Conservation (phyloP, 352 stramenopile genomes). For the Ochromonadaceae sp. region DNA sequence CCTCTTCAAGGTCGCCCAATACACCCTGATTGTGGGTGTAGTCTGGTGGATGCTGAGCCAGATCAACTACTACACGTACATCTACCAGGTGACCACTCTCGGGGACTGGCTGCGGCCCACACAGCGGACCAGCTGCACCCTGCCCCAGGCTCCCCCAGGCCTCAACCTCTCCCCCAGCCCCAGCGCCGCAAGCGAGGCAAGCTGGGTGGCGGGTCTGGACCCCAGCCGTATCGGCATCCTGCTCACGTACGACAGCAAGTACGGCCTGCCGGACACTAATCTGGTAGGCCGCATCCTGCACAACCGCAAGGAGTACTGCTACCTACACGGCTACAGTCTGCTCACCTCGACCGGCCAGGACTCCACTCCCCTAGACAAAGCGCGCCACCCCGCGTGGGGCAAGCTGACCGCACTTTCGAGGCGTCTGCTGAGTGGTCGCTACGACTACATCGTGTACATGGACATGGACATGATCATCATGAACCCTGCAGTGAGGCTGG, state of each 20-base stretch:
- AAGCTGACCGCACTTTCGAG: slow-evolving; percentile 26
- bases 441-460: slow-evolving; percentile 32
- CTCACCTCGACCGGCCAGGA: slow-evolving; percentile 21
- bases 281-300: slow-evolving; percentile 16
- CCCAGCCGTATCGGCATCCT: too few species aligned
- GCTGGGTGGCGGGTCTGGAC: too few species aligned
- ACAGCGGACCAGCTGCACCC: background rate
- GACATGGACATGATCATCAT: slow-evolving; percentile 33
- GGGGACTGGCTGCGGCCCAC: background rate
- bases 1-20: too few species aligned
- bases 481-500: slow-evolving; percentile 24
- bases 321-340: slow-evolving; percentile 25
- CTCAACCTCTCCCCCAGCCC: too few species aligned
- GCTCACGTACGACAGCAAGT: too few species aligned
- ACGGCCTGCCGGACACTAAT: background rate
- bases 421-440: slow-evolving; percentile 22
- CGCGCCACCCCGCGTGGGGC: slow-evolving; percentile 24
- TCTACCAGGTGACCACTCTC: background rate
- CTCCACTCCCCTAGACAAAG: slow-evolving; percentile 23
- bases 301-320: slow-evolving; percentile 26
- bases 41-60: too few species aligned
- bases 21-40: too few species aligned
- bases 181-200: too few species aligned
- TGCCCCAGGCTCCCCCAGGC: too few species aligned
- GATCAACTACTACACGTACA: too few species aligned